Conservation (phyloP, 805 yeast species). For the Saccharomycopsis capsularis region DNA sequence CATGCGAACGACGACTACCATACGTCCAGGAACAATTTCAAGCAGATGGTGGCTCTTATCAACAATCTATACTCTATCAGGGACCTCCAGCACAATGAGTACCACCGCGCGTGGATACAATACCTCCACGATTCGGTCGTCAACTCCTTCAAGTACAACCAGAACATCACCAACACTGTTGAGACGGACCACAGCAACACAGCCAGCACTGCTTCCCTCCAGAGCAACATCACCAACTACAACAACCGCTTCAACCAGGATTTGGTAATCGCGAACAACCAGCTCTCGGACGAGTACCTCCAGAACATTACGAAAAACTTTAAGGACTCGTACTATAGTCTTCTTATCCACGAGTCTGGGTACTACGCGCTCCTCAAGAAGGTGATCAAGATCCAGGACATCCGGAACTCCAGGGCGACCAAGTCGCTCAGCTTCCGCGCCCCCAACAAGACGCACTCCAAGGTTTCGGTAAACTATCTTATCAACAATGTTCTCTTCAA, state of each 20-base stretch:
- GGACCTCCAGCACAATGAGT: slow-evolving; percentile 11
- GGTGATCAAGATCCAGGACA: slow-evolving; percentile 51
- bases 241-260: slow-evolving; percentile 21
- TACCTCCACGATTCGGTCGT: slow-evolving; percentile 29
- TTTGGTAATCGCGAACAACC: slow-evolving; percentile 24
- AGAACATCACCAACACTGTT: neutral
- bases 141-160: neutral
- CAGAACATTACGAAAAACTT: slow-evolving; percentile 45
- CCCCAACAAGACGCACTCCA: slow-evolving; percentile 22
- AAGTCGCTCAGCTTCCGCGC: slow-evolving; percentile 30
- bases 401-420: slow-evolving; percentile 36
- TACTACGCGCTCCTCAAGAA: slow-evolving; percentile 44
- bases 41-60: slow-evolving; percentile 35
- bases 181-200: neutral
- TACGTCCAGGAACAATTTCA: slow-evolving; percentile 55
- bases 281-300: slow-evolving; percentile 39
- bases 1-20: slow-evolving; percentile 50
- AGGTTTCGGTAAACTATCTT: slow-evolving; percentile 21
- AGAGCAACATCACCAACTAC: slow-evolving; percentile 13
- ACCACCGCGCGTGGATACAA: slow-evolving; percentile 55
- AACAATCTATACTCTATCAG: slow-evolving; percentile 8
- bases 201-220: neutral
- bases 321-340: slow-evolving; percentile 44
- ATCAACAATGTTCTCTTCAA: slow-evolving; percentile 26
- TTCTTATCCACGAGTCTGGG: slow-evolving; percentile 49